phyloP scores from a whole-genome alignment of 2,329 filamentous ascomycete species.

The Cordyceps cicadae region DNA sequence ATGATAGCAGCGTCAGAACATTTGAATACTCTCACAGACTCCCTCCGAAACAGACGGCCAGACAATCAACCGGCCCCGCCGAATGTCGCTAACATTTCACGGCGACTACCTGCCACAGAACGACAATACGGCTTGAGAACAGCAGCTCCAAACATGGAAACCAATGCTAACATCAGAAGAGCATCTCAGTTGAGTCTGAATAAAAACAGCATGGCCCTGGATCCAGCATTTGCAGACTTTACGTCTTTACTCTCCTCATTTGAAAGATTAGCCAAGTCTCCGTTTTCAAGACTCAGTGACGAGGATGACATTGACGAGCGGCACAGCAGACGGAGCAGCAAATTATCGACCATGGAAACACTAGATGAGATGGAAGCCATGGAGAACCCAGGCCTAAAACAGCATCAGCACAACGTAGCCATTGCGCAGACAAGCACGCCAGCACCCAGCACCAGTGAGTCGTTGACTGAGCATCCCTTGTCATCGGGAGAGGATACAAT shows the following conservation, averaged over 20 bases:
- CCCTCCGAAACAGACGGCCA: background rate
- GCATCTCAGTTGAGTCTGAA: conserved; percentile 12
- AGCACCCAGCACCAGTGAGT: background rate
- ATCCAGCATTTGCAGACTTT: conserved; percentile 20
- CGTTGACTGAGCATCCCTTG: conserved; percentile 8
- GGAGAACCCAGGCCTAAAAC: conserved; percentile 3
- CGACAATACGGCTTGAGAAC: conserved; percentile 1
- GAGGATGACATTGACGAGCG: conserved; percentile 12
- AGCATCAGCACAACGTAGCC: conserved; percentile 9
- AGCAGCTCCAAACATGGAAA: background rate
- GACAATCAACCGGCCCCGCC: conserved; percentile 5
- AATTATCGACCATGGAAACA: conserved; percentile 7
- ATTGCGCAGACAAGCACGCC: background rate
- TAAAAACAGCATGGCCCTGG: conserved; percentile 15
- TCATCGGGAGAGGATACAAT: conserved; percentile 16
- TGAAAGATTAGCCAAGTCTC: conserved; percentile 19
- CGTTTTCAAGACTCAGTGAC: conserved; percentile 16
- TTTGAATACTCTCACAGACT: background rate
- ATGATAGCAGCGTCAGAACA: conserved; percentile 1
- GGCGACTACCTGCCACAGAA: conserved; percentile 4
- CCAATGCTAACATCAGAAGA: background rate
- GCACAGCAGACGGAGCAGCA: conserved; percentile 4
- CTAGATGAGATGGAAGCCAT: conserved; percentile 1
- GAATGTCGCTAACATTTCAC: background rate
- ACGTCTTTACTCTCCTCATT: conserved; percentile 23